Evolutionary conservation across 2,329 filamentous ascomycete species (phyloP), one percentile per base, ranked within the genome.

Genomic region (Monosporascus sp.): DNA sequence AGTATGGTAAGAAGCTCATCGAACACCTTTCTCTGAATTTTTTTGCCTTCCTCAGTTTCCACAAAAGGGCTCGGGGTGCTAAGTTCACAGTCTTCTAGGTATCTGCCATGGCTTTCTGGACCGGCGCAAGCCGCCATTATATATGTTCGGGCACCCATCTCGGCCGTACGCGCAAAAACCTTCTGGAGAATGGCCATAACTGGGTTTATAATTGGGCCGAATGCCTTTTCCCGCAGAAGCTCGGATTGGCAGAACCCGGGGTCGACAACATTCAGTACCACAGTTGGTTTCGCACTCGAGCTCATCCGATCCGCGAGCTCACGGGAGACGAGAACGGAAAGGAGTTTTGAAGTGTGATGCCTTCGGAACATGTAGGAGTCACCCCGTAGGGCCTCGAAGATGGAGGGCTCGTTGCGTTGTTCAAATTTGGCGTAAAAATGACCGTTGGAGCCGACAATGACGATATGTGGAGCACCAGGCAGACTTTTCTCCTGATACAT

Each of bases 241-340:
- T 69, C 50, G 5, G 74, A 73, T 36, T 62, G 53, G 61, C 73
- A 78, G 34, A 75, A 61, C 0, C 74, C 75, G 0, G 74, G 74
- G 49, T 72, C 70, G 20, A 74, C 52, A 1, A 61, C 59, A 59
- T 74, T 78, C 53, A 75, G 51, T 8, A 72, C 61, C 19, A 77
- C 61, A 24, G 62, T 60, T 19, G 66, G 66, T 53, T 66, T 66
- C 17, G 55, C 61, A 8, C 66, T 66, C 24, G 59, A 59, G 37
- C 69, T 64, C 11, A 68, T 52, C 5, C 59, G 63, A 20, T 56
- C 57, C 5, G 73, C 73, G 2, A 78, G 67, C 37, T 69, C 59
- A 38, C 65, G 61, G 40, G 58, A 60, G 31, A 61, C 19, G 14
- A 71, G 56, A n/a, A 70, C 27, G 40, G 66, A 59, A 19, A 72